Base-by-base conservation (phyloP, 345 rosid genomes). In the Balakata baccata region DNA sequence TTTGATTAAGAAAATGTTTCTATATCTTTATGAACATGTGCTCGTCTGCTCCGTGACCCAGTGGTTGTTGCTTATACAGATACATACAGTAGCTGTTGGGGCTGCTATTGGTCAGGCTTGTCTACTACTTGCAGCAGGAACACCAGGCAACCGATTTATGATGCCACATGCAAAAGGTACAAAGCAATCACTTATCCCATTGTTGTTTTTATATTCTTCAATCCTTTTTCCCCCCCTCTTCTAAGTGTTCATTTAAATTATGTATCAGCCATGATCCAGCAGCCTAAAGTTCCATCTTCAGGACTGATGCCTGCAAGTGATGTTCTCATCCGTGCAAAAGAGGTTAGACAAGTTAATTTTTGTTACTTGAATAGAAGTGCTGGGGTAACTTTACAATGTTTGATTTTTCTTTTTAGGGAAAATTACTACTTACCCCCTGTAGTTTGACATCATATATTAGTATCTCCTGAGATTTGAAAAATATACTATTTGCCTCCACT, bases 291-390 rank as follows among this genome's bases (percentile, higher is more conserved):
- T n/a, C 91, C 97, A 46, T 84, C 98, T 64, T 85, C 90, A 62
- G 97, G 97, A 18, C 77, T 89, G 86, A 86, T 90, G 91, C 95
- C 95, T 39, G 97, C 97, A 22, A 89, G 88, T 71, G 97, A 92
- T 78, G 91, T 90, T 73, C 86, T 86, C 69, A 89, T 89, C 68
- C 95, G 92, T 78, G 92, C 93, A 69, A 92, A 84, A 85, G 95
- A 92, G 98, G 98, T 94, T 73, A 50, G 81, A 72, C 75, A 1
- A 54, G 49, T 45, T 57, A 45, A 51, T 52, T 69, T 69, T 64
- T 70, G 4, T 17, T 54, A 6, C 13, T 53, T 9, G 14, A 75
- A 47, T 64, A 14, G 11, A 0, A 29, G 38, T 14, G 2, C 29
- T 2, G 4, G 4, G 14, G 59, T 16, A 57, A 56, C 46, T 11